These are phyloP conservation scores for Tetrastigma voinierianum DNA, from an alignment of 164 flowering plant genomes.

Conservation along the genomic window DNA sequence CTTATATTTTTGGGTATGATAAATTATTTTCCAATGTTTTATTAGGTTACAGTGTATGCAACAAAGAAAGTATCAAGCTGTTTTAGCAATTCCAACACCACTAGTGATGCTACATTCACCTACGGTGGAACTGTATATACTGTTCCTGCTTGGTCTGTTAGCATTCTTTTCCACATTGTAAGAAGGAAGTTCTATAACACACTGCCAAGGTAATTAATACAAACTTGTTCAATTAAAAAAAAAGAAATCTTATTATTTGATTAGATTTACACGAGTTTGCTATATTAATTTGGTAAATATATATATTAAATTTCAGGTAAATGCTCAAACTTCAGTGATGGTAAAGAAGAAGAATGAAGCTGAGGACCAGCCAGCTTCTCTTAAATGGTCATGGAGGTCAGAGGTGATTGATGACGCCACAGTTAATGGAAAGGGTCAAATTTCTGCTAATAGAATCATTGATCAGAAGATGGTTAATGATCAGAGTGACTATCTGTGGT, in stretches of 20 bases:
- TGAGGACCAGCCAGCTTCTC: slow-evolving; percentile 28
- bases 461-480: slow-evolving; percentile 61
- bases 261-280: no score
- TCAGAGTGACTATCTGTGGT: slow-evolving; percentile 75
- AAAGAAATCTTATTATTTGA: no score
- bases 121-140: slow-evolving; percentile 30
- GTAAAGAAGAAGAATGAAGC: slow-evolving; percentile 36
- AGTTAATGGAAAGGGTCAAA: slow-evolving; percentile 31
- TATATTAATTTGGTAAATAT: no score
- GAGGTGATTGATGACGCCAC: slow-evolving; percentile 28
- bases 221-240: no score
- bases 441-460: slow-evolving; percentile 22
- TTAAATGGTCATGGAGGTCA: slow-evolving; percentile 62
- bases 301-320: slow-evolving; percentile 25
- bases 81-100: slow-evolving; percentile 40
- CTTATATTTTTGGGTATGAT: background rate
- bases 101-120: slow-evolving; percentile 25
- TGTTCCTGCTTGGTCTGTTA: slow-evolving; percentile 86
- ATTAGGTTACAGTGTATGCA: slow-evolving; percentile 34
- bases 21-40: background rate
- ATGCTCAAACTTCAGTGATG: slow-evolving; percentile 47
- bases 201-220: slow-evolving; percentile 62
- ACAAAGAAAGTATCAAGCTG: slow-evolving; percentile 34
- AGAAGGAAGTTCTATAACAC: slow-evolving; percentile 46
- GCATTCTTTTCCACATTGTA: slow-evolving; percentile 60